Base-by-base conservation (phyloP, 371 early-diverging fungal genomes). In the Syncephalastrum sp. region DNA sequence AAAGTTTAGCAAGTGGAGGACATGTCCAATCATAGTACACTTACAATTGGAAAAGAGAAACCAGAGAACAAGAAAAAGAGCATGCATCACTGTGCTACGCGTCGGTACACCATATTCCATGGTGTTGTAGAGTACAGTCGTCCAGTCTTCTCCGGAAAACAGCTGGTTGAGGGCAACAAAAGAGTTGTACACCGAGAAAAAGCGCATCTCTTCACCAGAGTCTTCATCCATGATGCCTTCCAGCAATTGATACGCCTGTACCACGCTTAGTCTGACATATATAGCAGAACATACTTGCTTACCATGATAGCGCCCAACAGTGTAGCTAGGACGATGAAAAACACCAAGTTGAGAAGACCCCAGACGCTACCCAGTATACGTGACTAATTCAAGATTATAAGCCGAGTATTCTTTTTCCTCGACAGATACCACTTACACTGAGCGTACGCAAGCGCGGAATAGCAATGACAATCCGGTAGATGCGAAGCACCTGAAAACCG, bases 141-240 rank as follows among this genome's bases (percentile, higher is more conserved):
- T 83, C 88, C 88, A 88, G 63, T 86, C 79, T 55, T 85, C 86
- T 25, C 86, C 87, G 21, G 87, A 85, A 63, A 88, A 85, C 13
- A 88, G 54, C 83, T 86, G 87, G 65, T 84, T 79, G 47, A 85
- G 64, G 14, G 67, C 83, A 12, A 74, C 75, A 64, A 84, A 86
- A 16, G 83, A 76, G 64, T 84, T 84, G 56, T 82, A 86, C 43
- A 85, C 74, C 5, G 84, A 82, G 41, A 78, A 79, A 52, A 86
- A 86, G 42, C 73, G 68, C 82, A 86, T 84, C 56, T 73, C 73
- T 2, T 73, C 69, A 15, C 64, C 72, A 48, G 61, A 60, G 10
- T 73, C 67, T 10, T 33, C 38, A 48, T 79, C 76, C 14, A 86
- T 59, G 12, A 70, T 53, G 0, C 80, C 80, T 57, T 77, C 74